Evolutionary conservation across 768 basidiomycete genomes (phyloP), one percentile per base, ranked within the genome.

Genomic region (Gymnopilus junonius): DNA sequence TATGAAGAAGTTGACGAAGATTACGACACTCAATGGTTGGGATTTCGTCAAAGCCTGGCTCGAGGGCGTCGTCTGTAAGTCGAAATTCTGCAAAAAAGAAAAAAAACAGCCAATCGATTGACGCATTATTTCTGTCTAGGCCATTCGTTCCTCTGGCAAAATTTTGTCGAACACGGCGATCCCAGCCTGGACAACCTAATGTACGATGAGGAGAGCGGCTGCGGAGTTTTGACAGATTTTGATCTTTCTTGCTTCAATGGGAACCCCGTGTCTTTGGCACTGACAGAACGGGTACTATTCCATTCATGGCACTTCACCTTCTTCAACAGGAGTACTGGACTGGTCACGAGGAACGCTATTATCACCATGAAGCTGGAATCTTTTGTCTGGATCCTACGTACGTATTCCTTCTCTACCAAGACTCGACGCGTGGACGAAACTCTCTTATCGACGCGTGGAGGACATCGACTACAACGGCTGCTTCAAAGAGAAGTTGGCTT

Each of bases 141-240:
- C 17, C 65, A 76, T 73, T 69, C 73, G 75, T 63, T 68, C 23
- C 68, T 75, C 32, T 75, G 77, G 73, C 40, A 37, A n/a, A 15
- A 46, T 11, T 68, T 67, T 11, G 60, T 79, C 10, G 32, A 64
- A 32, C 77, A 79, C 29, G 61, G 66, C 2, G 75, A 78, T 48
- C 73, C 76, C 35, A 77, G 74, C 62, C 50, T 71, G 2, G 55
- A 42, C 15, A 78, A 79, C 59, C 53, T 76, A 2, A 76, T 75
- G 75, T 73, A 61, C n/a, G 59, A 71, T 59, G 40, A 57, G 17
- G 58, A 54, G 12, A 59, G 20, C 12, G 17, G 63, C 31, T 37
- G 59, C 20, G 75, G 73, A 2, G 62, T 77, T 17, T 59, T 79
- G 29, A 71, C 67, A 14, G 73, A 76, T 59, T 76, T 64, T 34